Percentiles rank a stretch among this genome's conserved stretches.
phyloP scores from a whole-genome alignment of 495 filamentous ascomycete species.

The Ramalina intermedia region DNA sequence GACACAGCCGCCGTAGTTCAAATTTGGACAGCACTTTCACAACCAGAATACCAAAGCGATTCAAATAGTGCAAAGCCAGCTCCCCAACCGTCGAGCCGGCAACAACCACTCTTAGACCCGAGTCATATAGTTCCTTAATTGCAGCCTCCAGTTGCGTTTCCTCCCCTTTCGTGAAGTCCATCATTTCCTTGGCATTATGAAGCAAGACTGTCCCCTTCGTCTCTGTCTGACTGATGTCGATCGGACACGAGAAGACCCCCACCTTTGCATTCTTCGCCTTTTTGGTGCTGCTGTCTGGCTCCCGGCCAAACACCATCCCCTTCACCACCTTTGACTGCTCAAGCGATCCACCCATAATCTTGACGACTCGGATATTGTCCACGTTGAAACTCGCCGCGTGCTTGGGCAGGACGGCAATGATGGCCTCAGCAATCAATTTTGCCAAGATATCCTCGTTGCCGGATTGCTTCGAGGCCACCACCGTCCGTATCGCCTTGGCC shows the following conservation, averaged over 20 bases:
- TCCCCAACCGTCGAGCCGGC: conserved; percentile 87
- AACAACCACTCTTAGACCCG: conserved; percentile 79
- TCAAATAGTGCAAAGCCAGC: conserved; percentile 92
- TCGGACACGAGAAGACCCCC: conserved; percentile 87
- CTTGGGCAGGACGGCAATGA: conserved; percentile 88
- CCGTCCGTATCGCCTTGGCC: conserved; percentile 89
- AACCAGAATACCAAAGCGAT: conserved; percentile 86
- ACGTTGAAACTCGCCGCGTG: conserved; percentile 99
- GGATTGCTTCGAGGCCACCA: conserved; percentile 91
- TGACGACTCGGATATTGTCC: conserved; percentile 97
- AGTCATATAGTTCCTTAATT: conserved; percentile 93
- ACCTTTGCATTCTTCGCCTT: conserved; percentile 88
- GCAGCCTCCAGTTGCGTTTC: conserved; percentile 77
- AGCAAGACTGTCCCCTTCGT: conserved; percentile 99
- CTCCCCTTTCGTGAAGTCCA: conserved; percentile 95
- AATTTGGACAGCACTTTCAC: conserved; percentile 99
- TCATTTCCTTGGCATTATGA: conserved; percentile 96
- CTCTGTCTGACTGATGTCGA: conserved; percentile 93
- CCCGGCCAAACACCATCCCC: conserved; percentile 95
- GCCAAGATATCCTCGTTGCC: conserved; percentile 83
- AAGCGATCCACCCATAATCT: conserved; percentile 96
- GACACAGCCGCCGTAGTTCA: conserved; percentile 82
- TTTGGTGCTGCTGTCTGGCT: conserved; percentile 82
- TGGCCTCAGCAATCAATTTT: conserved; percentile 77
- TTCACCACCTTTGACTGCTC: conserved; percentile 88